A percentile compares a stretch with the other conserved stretches of the same genome.
These are phyloP conservation scores for Blepharisma stoltei DNA, from an alignment of 73 alveolate species.

Conservation along the genomic window DNA sequence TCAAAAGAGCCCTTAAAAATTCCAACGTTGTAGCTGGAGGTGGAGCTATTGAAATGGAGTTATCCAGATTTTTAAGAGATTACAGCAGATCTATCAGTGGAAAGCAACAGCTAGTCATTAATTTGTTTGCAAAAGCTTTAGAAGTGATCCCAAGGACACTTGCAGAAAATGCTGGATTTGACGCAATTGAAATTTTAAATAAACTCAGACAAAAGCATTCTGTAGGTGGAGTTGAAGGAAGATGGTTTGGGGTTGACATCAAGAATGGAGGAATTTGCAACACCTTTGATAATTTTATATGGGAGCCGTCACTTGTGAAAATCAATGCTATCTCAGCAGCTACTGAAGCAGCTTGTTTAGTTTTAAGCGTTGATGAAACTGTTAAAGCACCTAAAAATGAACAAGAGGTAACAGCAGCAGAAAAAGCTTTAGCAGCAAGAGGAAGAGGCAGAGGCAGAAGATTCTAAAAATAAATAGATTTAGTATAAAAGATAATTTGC, in stretches of 20 bases:
- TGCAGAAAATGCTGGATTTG: conserved; percentile 95
- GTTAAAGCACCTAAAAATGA: conserved; percentile 83
- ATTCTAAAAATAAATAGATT: background rate
- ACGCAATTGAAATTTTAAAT: conserved; percentile 62
- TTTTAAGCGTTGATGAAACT: conserved; percentile 93
- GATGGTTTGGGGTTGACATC: conserved; percentile 95
- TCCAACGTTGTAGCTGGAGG: conserved; percentile 85
- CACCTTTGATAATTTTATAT: conserved; percentile 63
- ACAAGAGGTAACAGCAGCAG: conserved; percentile 31
- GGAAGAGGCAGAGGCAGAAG: conserved; percentile 27
- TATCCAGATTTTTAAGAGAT: conserved; percentile 86
- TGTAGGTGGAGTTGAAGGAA: conserved; percentile 71
- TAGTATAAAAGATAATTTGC: too few species aligned
- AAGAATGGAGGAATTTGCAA: conserved; percentile 59
- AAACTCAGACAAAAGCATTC: conserved; percentile 94
- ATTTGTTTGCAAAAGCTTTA: conserved; percentile 89
- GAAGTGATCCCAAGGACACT: conserved; percentile 95
- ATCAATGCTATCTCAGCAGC: conserved; percentile 82
- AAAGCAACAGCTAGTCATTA: conserved; percentile 83
- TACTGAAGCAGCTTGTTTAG: conserved; percentile 91
- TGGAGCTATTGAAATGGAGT: conserved; percentile 93
- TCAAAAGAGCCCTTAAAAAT: conserved; percentile 85
- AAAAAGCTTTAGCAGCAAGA: background rate
- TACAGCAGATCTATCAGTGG: conserved; percentile 61
- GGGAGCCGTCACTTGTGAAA: conserved; percentile 82